These are phyloP conservation scores for Amanita thiersii DNA, from an alignment of 768 basidiomycete genomes.

Conservation along the genomic window DNA sequence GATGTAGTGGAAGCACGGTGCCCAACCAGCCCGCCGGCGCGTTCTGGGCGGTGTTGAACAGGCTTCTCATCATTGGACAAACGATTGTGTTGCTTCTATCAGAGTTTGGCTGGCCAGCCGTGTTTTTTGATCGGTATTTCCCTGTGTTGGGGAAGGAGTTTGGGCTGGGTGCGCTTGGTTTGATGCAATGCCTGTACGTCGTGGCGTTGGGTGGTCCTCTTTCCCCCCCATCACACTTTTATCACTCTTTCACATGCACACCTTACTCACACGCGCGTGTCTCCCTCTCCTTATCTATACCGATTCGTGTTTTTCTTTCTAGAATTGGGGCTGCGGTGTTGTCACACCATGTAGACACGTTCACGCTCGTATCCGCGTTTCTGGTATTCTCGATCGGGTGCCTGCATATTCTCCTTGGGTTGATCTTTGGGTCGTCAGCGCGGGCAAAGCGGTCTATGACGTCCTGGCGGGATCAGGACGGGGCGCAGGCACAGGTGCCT, in stretches of 20 bases:
- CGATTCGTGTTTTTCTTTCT: neutral
- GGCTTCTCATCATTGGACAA: conserved; percentile 83
- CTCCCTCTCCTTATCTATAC: neutral
- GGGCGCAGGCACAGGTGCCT: too few species aligned
- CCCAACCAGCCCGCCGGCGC: conserved; percentile 87
- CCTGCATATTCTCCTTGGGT: conserved; percentile 72
- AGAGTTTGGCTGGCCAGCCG: conserved; percentile 73
- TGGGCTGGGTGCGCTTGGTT: conserved; percentile 79
- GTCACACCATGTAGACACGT: conserved; percentile 76
- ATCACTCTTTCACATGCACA: neutral
- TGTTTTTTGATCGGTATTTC: conserved; percentile 79
- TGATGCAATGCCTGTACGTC: conserved; percentile 79
- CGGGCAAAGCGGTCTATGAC: conserved; percentile 57
- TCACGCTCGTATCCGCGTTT: conserved; percentile 87
- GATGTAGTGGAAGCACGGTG: conserved; percentile 62
- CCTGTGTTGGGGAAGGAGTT: conserved; percentile 81
- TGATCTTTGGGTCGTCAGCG: conserved; percentile 60
- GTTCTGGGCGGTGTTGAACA: conserved; percentile 88
- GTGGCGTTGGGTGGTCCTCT: neutral
- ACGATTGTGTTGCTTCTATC: conserved; percentile 73
- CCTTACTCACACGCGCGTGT: neutral
- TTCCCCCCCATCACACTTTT: neutral
- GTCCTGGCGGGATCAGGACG: conserved; percentile 52
- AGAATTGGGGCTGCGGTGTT: conserved; percentile 67
- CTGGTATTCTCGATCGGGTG: conserved; percentile 90